Conservation (phyloP, 2,329 filamentous ascomycete species). For the Sarocladiaceae sp. region DNA sequence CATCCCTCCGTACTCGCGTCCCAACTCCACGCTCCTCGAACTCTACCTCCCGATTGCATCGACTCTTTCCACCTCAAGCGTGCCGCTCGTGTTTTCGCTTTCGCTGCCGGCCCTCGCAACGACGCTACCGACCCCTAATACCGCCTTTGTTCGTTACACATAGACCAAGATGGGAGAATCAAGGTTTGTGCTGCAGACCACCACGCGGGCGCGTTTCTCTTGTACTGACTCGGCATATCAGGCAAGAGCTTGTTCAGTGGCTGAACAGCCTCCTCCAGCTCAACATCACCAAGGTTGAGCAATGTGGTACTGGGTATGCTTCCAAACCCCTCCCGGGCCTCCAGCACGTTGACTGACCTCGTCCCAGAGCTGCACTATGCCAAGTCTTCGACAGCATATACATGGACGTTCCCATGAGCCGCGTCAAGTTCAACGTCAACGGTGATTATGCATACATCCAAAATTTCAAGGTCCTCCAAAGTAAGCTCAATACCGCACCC, state of each 20-base stretch:
- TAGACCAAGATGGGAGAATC: slow-evolving; percentile 43
- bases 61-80: not conserved
- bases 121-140: slow-evolving; percentile 14
- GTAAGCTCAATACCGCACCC: slow-evolving; percentile 47
- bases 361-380: slow-evolving; percentile 79
- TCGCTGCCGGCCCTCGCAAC: slow-evolving; percentile 11
- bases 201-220: not conserved
- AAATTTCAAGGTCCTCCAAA: slow-evolving; percentile 97
- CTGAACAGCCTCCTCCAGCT: slow-evolving; percentile 96
- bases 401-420: slow-evolving; percentile 88
- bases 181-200: slow-evolving; percentile 31
- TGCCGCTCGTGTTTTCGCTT: slow-evolving; percentile 9
- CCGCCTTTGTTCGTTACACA: slow-evolving; percentile 6
- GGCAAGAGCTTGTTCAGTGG: slow-evolving; percentile 96
- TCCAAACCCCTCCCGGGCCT: slow-evolving; percentile 16
- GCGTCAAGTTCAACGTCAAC: slow-evolving; percentile 98
- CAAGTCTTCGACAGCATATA: slow-evolving; percentile 99
- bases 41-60: not conserved
- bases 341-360: slow-evolving; percentile 12
- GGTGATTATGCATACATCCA: slow-evolving; percentile 95
- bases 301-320: slow-evolving; percentile 92
- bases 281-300: slow-evolving; percentile 97
- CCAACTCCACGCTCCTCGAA: not conserved
- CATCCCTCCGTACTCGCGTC: too few species aligned
- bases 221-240: slow-evolving; percentile 34